Percentiles rank a stretch among this genome's conserved stretches.
Conservation (phyloP, 352 stramenopile species). For the Phytophthora podocarpi region DNA sequence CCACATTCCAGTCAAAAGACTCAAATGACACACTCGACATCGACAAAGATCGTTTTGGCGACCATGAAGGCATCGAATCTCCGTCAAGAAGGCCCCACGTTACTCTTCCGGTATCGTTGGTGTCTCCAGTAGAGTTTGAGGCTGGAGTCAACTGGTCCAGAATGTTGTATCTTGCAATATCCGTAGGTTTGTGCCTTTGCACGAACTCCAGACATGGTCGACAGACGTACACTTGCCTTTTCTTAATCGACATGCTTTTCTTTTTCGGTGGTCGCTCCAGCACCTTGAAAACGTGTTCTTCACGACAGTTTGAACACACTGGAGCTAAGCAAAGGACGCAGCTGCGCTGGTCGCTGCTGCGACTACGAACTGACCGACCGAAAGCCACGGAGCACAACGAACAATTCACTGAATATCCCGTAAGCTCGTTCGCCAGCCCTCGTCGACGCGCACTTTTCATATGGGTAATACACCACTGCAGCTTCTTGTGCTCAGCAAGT, state of each 20-base stretch:
- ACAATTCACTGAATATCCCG: slow-evolving; percentile 23
- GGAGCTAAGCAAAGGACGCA: slow-evolving; percentile 33
- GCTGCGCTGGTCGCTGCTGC: slow-evolving; percentile 23
- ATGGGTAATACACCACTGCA: slow-evolving; percentile 42
- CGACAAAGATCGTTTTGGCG: slow-evolving; percentile 31
- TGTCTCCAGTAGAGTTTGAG: slow-evolving; percentile 19
- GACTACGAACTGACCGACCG: slow-evolving; percentile 24
- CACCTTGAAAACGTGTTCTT: slow-evolving; percentile 27
- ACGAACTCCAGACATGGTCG: slow-evolving; percentile 35
- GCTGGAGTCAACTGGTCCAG: slow-evolving; percentile 27
- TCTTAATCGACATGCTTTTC: slow-evolving; percentile 22
- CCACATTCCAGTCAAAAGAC: slow-evolving; percentile 19
- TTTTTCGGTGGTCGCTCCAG: slow-evolving; percentile 27
- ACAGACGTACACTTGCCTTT: slow-evolving; percentile 26
- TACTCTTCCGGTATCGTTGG: slow-evolving; percentile 5
- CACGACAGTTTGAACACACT: slow-evolving; percentile 33
- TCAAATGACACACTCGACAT: slow-evolving; percentile 37
- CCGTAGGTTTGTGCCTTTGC: slow-evolving; percentile 20
- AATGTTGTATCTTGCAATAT: slow-evolving; percentile 24
- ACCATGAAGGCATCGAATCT: slow-evolving; percentile 34
- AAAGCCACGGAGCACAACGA: slow-evolving; percentile 25
- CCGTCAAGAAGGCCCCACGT: slow-evolving; percentile 34
- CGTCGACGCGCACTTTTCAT: slow-evolving; percentile 27
- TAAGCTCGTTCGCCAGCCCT: slow-evolving; percentile 20
- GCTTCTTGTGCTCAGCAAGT: slow-evolving; percentile 37